Base-by-base conservation (phyloP, 2,329 filamentous ascomycete genomes). In the Bipolaris bicolor region DNA sequence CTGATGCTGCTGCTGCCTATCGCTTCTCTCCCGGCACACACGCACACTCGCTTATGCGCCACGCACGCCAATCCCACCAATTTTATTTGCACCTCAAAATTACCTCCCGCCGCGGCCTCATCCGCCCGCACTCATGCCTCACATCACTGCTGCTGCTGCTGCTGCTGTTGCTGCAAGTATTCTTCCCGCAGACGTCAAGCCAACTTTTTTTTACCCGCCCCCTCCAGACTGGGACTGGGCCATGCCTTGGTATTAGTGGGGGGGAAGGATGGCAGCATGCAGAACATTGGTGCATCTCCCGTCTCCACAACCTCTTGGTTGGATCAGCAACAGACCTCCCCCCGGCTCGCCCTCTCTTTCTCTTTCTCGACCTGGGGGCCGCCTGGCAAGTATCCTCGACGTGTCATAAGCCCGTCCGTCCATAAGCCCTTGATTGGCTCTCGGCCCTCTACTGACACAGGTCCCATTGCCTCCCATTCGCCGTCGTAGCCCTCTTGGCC, bases 261-360 rank as follows among this genome's bases (percentile, higher is more conserved):
- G 51, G 45, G 57, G 20, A 20, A 52, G 44, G 31, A 43, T 48
- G 49, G 57, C 62, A 62, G 44, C 33, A 63, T 64, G 66, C 61
- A 65, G 45, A 55, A 61, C 62, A 62, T 62, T 66, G 62, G 65
- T 65, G 67, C 60, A 60, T 57, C 65, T 59, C 34, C 59, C 63
- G 60, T 33, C 55, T 13, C 52, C 65, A 60, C 54, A 52, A 16
- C 50, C 49, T 50, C 50, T 48, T 64, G 62, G 65, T 70, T 71
- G 65, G 64, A 43, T 52, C 44, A 37, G 53, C 40, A n/a, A 9
- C 41, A 31, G 10, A 24, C 40, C 20, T 34, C 46, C 20, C 37
- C 48, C 54, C 62, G 53, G 51, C 62, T 37, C 57, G 61, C 57
- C 50, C 53, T 54, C 39, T 37, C 18, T 45, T 61, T 39, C 57